Conservation (phyloP, 1,139 yeast species). For the Blastobotrys arbuscula region DNA sequence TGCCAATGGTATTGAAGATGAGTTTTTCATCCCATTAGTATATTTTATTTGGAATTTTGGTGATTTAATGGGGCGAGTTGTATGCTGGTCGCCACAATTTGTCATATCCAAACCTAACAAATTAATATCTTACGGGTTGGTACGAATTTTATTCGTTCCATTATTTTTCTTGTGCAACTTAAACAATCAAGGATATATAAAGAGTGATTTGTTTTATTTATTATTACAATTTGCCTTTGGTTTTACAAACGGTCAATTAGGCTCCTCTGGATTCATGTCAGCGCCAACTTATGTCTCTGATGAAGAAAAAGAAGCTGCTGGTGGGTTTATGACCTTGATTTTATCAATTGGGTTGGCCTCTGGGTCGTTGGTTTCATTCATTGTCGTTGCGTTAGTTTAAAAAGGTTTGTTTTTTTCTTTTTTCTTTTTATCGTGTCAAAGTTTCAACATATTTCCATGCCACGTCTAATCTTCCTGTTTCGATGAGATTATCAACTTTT, state of each 20-base stretch:
- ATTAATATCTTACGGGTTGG: conserved; percentile 22
- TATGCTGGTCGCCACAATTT: conserved; percentile 46
- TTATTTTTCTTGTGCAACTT: conserved; percentile 51
- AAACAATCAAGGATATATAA: conserved; percentile 39
- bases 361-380: conserved; percentile 72
- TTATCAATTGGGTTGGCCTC: conserved; percentile 68
- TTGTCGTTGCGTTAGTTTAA: conserved; percentile 41
- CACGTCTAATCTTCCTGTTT: conserved; percentile 14
- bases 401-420: neutral
- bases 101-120: conserved; percentile 16
- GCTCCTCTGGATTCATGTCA: conserved; percentile 76
- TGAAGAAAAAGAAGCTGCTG: conserved; percentile 83
- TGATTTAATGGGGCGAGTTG: conserved; percentile 70
- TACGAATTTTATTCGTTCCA: conserved; percentile 49
- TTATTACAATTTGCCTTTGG: conserved; percentile 74
- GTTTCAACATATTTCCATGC: conserved; percentile 24
- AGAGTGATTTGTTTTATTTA: conserved; percentile 65
- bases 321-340: conserved; percentile 80
- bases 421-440: neutral
- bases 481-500: conserved; percentile 10
- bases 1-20: conserved; percentile 43
- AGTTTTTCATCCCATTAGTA: conserved; percentile 64
- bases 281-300: conserved; percentile 56
- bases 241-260: conserved; percentile 76
- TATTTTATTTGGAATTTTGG: conserved; percentile 87